Evolutionary conservation across 441 rosid species (phyloP).

Genomic region (Pelargonium myrrhifolium): DNA sequence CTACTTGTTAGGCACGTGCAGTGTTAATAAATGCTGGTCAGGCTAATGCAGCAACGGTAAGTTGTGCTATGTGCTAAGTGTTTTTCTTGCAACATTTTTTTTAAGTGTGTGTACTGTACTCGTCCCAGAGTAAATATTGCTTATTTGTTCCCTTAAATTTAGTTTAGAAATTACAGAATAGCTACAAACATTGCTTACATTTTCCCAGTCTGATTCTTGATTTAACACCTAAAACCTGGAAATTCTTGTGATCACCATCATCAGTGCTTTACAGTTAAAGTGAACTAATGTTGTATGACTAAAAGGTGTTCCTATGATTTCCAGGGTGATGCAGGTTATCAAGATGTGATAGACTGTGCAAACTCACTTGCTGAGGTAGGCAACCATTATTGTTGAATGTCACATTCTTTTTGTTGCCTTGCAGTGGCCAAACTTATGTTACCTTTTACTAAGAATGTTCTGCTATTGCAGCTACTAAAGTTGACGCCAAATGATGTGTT

Average conservation of each 20-base stretch:
- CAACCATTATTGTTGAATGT: slow-evolving; percentile 4
- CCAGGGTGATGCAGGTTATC: slow-evolving; percentile 94
- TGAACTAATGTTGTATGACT: slow-evolving; percentile 13
- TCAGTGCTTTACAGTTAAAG: neutral
- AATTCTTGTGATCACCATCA: slow-evolving; percentile 5
- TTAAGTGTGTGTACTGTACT: neutral
- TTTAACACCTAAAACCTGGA: slow-evolving; percentile 4
- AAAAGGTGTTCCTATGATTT: slow-evolving; percentile 18
- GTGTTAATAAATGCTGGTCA: slow-evolving; percentile 95
- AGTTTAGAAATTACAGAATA: neutral
- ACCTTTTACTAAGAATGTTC: neutral
- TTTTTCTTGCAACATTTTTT: slow-evolving; percentile 2
- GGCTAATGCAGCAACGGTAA: slow-evolving; percentile 98
- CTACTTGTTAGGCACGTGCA: slow-evolving; percentile 62
- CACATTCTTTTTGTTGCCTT: slow-evolving; percentile 13
- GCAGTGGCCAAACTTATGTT: slow-evolving; percentile 2
- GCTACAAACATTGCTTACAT: neutral
- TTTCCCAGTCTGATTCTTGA: slow-evolving; percentile 10
- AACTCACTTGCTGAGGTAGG: slow-evolving; percentile 56
- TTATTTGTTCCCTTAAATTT: neutral
- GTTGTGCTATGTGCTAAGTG: slow-evolving; percentile 19
- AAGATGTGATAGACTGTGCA: slow-evolving; percentile 74
- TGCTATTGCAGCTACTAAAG: slow-evolving; percentile 48
- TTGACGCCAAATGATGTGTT: slow-evolving; percentile 56
- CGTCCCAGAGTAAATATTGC: neutral